Evolutionary conservation across 352 stramenopile genomes (phyloP).

Genomic region (Phytophthora sp.): DNA sequence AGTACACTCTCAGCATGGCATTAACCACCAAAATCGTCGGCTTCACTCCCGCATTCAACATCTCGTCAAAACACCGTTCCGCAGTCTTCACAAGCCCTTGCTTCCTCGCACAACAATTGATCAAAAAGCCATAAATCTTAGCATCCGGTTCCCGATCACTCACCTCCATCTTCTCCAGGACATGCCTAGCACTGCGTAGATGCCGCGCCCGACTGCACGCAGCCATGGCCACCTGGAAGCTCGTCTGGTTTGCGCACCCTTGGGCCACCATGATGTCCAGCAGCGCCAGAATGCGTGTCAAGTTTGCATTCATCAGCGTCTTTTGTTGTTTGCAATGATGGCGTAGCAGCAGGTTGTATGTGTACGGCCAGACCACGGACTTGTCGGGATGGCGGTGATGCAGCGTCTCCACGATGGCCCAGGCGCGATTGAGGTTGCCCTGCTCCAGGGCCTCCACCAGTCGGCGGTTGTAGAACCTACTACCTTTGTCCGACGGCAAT

Average conservation of each 20-base stretch:
- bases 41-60: constrained; percentile 43
- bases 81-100: constrained; percentile 40
- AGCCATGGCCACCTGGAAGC: constrained; percentile 76
- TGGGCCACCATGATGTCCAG: constrained; percentile 57
- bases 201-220: constrained; percentile 59
- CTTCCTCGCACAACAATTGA: constrained; percentile 69
- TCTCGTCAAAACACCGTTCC: constrained; percentile 52
- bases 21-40: constrained; percentile 59
- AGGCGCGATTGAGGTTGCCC: constrained; percentile 37
- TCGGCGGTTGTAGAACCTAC: constrained; percentile 54
- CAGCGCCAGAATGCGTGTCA: constrained; percentile 53
- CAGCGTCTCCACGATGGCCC: constrained; percentile 37
- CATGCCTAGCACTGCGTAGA: constrained; percentile 40
- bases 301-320: constrained; percentile 34
- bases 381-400: constrained; percentile 25
- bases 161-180: constrained; percentile 56
- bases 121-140: constrained; percentile 63
- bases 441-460: constrained; percentile 40
- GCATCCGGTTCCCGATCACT: constrained; percentile 33
- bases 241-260: constrained; percentile 47
- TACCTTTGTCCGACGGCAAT: constrained; percentile 36
- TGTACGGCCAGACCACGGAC: constrained; percentile 45
- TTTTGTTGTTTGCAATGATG: constrained; percentile 49
- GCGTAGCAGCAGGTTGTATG: constrained; percentile 68
- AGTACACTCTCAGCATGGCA: constrained; percentile 69